Percentiles rank a stretch among this genome's conserved stretches.
Conservation (phyloP, 2,329 filamentous ascomycete species). For the Trichoderma sp. region DNA sequence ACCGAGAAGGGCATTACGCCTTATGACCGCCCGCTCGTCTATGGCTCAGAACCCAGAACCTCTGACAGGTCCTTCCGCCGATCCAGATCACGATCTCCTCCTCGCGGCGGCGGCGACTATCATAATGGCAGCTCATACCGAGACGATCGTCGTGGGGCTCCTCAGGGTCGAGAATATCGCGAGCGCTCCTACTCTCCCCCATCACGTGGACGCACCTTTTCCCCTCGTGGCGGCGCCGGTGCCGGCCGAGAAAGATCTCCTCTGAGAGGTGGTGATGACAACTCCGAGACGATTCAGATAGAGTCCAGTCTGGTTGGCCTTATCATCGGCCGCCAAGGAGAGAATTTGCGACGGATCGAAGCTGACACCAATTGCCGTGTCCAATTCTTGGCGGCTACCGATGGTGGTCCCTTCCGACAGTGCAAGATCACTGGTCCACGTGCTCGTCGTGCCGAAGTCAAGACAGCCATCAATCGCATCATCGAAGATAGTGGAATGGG, state of each 20-base stretch:
- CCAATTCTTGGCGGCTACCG: constrained; percentile 78
- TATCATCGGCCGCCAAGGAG: constrained; percentile 86
- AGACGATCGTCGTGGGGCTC: constrained; percentile 73
- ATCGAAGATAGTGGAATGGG: constrained; percentile 71
- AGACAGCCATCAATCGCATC: constrained; percentile 79
- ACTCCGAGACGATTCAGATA: constrained; percentile 78
- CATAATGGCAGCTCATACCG: constrained; percentile 75
- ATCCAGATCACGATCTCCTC: constrained; percentile 72
- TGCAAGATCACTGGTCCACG: constrained; percentile 81
- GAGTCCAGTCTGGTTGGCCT: constrained; percentile 84
- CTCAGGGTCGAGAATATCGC: constrained; percentile 46
- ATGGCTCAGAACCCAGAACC: constrained; percentile 38
- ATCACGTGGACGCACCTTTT: constrained; percentile 56
- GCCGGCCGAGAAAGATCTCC: constrained; percentile 61
- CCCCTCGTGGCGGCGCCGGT: constrained; percentile 51
- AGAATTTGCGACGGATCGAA: constrained; percentile 84
- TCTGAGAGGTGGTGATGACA: constrained; percentile 58
- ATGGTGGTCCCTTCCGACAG: constrained; percentile 71
- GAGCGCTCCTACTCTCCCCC: constrained; percentile 73
- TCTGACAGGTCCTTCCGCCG: constrained; percentile 55
- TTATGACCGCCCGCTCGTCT: constrained; percentile 57
- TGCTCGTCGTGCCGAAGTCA: constrained; percentile 71
- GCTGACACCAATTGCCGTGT: constrained; percentile 78
- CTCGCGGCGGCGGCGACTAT: constrained; percentile 53
- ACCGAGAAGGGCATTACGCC: constrained; percentile 70